Evolutionary conservation across 441 rosid genomes (phyloP).

Genomic region (Brassica balearica): DNA sequence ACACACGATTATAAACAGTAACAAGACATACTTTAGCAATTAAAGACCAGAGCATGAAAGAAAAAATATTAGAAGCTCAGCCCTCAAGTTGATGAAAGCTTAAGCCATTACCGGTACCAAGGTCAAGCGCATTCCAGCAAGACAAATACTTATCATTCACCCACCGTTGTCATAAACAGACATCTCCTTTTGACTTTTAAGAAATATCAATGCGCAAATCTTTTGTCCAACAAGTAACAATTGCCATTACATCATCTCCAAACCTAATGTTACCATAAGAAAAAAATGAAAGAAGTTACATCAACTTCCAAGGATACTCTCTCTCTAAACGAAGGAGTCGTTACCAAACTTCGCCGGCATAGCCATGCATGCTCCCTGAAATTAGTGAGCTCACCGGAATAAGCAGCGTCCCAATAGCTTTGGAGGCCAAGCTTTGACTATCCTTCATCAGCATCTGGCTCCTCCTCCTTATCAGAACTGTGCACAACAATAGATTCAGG

Average conservation of each 20-base stretch:
- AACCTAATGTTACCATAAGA: slow-evolving; percentile 54
- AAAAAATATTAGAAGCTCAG: slow-evolving; percentile 56
- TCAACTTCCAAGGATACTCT: background rate
- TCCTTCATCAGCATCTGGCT: slow-evolving; percentile 71
- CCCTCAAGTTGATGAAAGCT: slow-evolving; percentile 95
- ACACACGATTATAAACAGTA: too few species aligned
- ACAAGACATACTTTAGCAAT: too few species aligned
- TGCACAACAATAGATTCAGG: slow-evolving; percentile 16
- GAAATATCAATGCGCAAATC: slow-evolving; percentile 71
- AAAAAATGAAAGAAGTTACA: slow-evolving; percentile 20
- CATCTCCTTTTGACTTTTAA: slow-evolving; percentile 44
- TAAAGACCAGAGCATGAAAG: slow-evolving; percentile 39
- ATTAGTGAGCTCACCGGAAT: slow-evolving; percentile 83
- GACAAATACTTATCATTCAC: slow-evolving; percentile 65
- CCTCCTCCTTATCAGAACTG: slow-evolving; percentile 94
- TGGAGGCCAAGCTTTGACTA: slow-evolving; percentile 83
- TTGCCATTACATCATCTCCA: slow-evolving; percentile 87
- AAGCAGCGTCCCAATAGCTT: slow-evolving; percentile 92
- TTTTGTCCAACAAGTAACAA: slow-evolving; percentile 87
- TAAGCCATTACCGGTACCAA: slow-evolving; percentile 95
- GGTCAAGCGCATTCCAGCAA: slow-evolving; percentile 87
- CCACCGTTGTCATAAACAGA: slow-evolving; percentile 56
- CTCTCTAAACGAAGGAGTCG: background rate
- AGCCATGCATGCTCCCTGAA: slow-evolving; percentile 81
- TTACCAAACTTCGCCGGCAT: slow-evolving; percentile 92